Percentiles rank a stretch among this genome's conserved stretches.
phyloP scores from a whole-genome alignment of 371 early-diverging fungal genomes.

The Lichtheimia hyalospora region DNA sequence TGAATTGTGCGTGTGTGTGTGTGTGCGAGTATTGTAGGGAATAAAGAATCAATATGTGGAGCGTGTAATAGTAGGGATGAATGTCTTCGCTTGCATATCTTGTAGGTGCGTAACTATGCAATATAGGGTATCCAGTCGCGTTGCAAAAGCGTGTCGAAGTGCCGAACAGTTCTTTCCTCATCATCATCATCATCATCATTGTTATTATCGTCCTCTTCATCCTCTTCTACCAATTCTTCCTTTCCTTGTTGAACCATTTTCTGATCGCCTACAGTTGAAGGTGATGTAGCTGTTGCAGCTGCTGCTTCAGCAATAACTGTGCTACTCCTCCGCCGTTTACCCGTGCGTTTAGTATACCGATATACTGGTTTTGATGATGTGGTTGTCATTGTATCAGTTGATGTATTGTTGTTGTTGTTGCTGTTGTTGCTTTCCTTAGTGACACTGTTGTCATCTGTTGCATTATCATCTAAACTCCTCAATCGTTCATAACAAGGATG shows the following conservation, averaged over 20 bases:
- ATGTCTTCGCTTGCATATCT: background rate
- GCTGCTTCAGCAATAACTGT: conserved; percentile 3
- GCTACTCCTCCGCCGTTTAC: conserved; percentile 14
- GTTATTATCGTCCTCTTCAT: conserved; percentile 2
- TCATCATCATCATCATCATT: conserved; percentile 22
- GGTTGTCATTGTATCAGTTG: conserved; percentile 3
- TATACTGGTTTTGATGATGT: background rate
- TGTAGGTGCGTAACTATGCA: conserved; percentile 20
- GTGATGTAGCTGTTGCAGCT: background rate
- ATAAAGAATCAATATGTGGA: background rate
- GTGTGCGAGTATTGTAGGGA: background rate
- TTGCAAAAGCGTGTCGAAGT: conserved; percentile 42
- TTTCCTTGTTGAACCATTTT: background rate
- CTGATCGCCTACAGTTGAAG: background rate
- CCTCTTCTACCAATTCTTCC: conserved; percentile 8
- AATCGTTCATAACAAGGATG: conserved; percentile 52
- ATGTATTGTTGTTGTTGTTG: conserved; percentile 27
- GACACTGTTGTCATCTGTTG: background rate
- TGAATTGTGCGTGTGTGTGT: no score
- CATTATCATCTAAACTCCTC: background rate
- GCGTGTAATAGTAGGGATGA: conserved; percentile 1
- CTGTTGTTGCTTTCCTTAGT: background rate
- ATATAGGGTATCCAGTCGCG: conserved; percentile 48
- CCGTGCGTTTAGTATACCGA: background rate
- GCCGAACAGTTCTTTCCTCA: conserved; percentile 27